Base-by-base conservation (phyloP, 1,284 basidiomycete species). In the Prillingera fragicola region DNA sequence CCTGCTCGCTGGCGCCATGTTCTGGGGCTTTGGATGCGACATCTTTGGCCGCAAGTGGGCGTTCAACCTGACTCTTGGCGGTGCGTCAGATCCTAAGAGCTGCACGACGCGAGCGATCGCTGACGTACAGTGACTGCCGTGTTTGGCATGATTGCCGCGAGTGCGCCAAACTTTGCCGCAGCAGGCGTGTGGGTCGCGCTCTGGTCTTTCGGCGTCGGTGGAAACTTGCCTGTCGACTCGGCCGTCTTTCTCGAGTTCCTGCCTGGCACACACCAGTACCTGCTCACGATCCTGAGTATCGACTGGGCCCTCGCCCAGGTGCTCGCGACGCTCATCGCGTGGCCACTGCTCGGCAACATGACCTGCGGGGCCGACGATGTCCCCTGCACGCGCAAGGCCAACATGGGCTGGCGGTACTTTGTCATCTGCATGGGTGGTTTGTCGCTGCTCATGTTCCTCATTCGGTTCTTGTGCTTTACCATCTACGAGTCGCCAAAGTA, bases 221-320 rank as follows among this genome's bases (percentile, higher is more conserved):
- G 81, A 45, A 82, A 81, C 35, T 50, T 80, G 8, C 80, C 78
- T 2, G 77, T 80, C 17, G 78, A 80, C 53, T 75, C 74, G 37
- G 77, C 77, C 13, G 68, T 80, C 27, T 80, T 77, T 59, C 69
- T 81, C 37, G 79, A 81, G 58, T 76, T 78, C 55, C 71, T 80
- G 32, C 79, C 38, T 62, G 76, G 53, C 72, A 78, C 72, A 10
- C 59, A 65, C 37, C 59, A 61, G 43, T 82, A 79, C 75, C 76
- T 80, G 19, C 67, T 83, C 28, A 82, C 81, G 0, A 69, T 83
- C 19, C 73, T 83, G 1, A 80, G 79, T 10, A 74, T 77, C 28
- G 82, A 79, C 74, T 83, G 81, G 81, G 78, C 79, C 6, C 57
- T 82, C n/a, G 81, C 81, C 0, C 60, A 63, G 43, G 50, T 63